Evolutionary conservation across 2,329 filamentous ascomycete species (phyloP), one percentile per base, ranked within the genome.

Genomic region (Achaetomium macrosporum): DNA sequence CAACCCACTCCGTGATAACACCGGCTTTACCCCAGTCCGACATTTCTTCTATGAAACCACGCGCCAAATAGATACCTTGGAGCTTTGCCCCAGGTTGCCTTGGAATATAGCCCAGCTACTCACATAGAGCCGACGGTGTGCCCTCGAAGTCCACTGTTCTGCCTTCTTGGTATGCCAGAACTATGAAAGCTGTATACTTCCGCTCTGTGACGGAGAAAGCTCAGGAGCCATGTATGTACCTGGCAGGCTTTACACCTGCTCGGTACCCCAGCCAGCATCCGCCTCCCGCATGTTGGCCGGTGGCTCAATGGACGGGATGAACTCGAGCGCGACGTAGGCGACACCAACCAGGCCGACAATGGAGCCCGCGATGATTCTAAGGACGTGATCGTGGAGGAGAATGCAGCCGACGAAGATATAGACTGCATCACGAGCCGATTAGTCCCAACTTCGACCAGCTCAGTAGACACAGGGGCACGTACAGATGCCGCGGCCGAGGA

Each of bases 341-440:
- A 96, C 66, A 62, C 93, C 93, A 59, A 89, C 74, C 48, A 93
- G 63, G 47, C 85, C 90, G 61, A 97, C 78, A 62, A 95, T 77
- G 47, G 82, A 79, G 61, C 90, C 93, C 20, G 89, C 83, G 53
- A 95, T 82, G 67, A 84, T 83, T 66, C 84, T 85, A 63, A 87
- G 76, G 65, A 82, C 75, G 58, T 76, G 66, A 59, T 78, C 71
- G 46, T 88, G 83, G 52, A 96, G 81, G 53, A 96, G 80, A 63
- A 97, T 86, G 62, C 83, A 87, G 61, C 92, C 93, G 65, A 96
- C 78, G 72, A 99, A 97, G 72, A 97, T 81, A 80, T 99, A 99
- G 77, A 99, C 91, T 96, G 17, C 13, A 42, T 35, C 43, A 42
- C 33, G 35, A 15, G 2, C 33, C 9, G 5, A 37, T 56, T 30